These are phyloP conservation scores for Cylindrodendrum hubeiense DNA, from an alignment of 2,329 filamentous ascomycete genomes.

Conservation along the genomic window DNA sequence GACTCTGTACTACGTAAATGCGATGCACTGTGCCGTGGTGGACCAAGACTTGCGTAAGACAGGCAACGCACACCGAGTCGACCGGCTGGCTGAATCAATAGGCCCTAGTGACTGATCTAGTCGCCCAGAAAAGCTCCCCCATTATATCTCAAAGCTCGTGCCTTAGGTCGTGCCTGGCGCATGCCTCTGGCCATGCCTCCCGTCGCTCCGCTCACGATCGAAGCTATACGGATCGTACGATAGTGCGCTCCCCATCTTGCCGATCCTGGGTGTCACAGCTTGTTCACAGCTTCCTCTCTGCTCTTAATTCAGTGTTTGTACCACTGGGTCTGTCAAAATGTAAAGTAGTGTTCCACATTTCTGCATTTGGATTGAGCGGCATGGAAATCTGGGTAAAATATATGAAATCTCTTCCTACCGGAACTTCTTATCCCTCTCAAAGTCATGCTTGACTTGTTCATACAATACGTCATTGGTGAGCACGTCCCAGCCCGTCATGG, in stretches of 20 bases:
- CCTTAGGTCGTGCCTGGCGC: not conserved
- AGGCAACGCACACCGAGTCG: not conserved
- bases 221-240: too few species aligned
- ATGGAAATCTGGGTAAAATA: not conserved
- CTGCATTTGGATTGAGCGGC: not conserved
- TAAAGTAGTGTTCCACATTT: not conserved
- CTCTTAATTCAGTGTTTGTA: too few species aligned
- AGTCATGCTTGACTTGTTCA: not conserved
- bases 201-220: not conserved
- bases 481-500: not conserved
- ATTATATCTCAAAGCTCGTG: constrained; percentile 8
- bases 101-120: constrained; percentile 1
- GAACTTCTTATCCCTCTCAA: constrained; percentile 5
- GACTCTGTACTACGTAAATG: not conserved
- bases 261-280: too few species aligned
- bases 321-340: not conserved
- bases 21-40: not conserved
- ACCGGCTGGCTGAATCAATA: too few species aligned
- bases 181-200: too few species aligned
- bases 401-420: not conserved
- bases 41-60: not conserved
- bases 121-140: not conserved
- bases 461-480: not conserved
- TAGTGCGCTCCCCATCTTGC: not conserved
- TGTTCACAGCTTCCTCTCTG: not conserved